Conservation (phyloP, 2,329 filamentous ascomycete species). For the Sphaerulina populicola region DNA sequence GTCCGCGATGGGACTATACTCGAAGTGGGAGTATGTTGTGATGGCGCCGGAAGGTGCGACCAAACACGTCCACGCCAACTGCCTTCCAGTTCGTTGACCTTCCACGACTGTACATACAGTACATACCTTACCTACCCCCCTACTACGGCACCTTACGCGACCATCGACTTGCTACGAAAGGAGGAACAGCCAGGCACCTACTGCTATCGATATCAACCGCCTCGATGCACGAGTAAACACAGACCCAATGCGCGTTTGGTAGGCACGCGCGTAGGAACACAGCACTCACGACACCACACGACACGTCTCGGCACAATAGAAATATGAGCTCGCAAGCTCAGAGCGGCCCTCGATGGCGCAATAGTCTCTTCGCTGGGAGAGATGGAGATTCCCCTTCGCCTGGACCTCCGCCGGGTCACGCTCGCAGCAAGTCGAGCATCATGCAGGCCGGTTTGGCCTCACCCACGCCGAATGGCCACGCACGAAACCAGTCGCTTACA, state of each 20-base stretch:
- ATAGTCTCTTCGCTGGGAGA: conserved; percentile 65
- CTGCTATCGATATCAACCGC: too few relatives aligned
- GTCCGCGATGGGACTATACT: too few relatives aligned
- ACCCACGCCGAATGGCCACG: conserved; percentile 46
- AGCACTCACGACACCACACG: conserved; percentile 10
- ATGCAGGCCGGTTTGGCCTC: conserved; percentile 53
- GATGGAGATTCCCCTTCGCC: conserved; percentile 59
- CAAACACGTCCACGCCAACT: not conserved
- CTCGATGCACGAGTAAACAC: conserved; percentile 5
- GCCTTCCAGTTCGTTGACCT: not conserved
- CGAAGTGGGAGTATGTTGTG: too few relatives aligned
- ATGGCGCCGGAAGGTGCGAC: too few relatives aligned
- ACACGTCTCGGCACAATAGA: conserved; percentile 15
- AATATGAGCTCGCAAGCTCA: conserved; percentile 49
- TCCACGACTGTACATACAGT: conserved; percentile 3
- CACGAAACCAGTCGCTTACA: conserved; percentile 57
- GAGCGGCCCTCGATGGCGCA: conserved; percentile 63
- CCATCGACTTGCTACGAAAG: not conserved
- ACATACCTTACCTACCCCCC: not conserved
- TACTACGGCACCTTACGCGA: not conserved
- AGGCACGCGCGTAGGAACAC: conserved; percentile 18
- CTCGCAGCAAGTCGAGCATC: conserved; percentile 66
- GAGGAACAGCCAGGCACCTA: not conserved
- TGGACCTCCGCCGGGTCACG: conserved; percentile 43
- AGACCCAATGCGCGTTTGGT: conserved; percentile 11